Conservation (phyloP, 768 basidiomycete species). For the Naganishia vaughanmartiniae region DNA sequence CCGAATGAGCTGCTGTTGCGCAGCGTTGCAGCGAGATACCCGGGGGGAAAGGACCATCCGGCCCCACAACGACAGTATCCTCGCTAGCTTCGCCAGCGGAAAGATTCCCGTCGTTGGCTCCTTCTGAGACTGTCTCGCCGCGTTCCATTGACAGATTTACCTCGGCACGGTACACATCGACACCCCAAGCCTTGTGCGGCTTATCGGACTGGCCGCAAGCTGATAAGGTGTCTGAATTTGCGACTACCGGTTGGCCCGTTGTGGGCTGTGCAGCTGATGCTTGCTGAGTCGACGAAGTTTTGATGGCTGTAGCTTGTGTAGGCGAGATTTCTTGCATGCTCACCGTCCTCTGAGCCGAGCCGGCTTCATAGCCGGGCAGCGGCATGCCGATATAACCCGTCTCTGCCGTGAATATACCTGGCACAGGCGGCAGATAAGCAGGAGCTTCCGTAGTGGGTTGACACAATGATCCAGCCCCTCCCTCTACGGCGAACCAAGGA, state of each 20-base stretch:
- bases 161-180: constrained; percentile 38
- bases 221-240: not conserved
- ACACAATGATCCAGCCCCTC: constrained; percentile 42
- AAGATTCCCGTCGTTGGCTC: constrained; percentile 1
- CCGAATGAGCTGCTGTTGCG: constrained; percentile 49
- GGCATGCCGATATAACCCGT: constrained; percentile 31
- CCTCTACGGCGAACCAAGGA: constrained; percentile 47
- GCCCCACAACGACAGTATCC: constrained; percentile 28
- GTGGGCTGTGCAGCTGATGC: not conserved
- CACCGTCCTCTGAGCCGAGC: not conserved
- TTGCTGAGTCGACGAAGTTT: not conserved
- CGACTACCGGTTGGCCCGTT: not conserved
- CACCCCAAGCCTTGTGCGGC: constrained; percentile 51
- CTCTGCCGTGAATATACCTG: constrained; percentile 30
- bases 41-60: constrained; percentile 43
- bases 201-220: constrained; percentile 28
- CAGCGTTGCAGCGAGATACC: constrained; percentile 47
- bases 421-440: constrained; percentile 32
- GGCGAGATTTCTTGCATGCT: constrained; percentile 26
- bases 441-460: constrained; percentile 34
- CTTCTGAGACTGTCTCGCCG: not conserved
- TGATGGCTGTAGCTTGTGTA: not conserved
- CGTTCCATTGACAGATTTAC: constrained; percentile 18
- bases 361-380: constrained; percentile 16
- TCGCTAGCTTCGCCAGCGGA: constrained; percentile 26